phyloP scores from a whole-genome alignment of 2,329 filamentous ascomycete genomes.

The Penicillium palitans region DNA sequence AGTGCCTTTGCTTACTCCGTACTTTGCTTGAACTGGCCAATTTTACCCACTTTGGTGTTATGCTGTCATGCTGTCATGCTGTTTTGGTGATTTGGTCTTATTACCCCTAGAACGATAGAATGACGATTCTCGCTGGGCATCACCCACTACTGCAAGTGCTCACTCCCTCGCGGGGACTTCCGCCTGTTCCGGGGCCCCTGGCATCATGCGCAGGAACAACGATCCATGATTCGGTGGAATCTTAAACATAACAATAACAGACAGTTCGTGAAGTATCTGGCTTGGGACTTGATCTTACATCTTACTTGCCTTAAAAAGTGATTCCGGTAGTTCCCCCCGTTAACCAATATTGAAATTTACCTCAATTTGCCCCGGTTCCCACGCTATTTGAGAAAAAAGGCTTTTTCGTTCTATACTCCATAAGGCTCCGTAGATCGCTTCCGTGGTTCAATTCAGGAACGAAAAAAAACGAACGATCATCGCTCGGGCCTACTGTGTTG shows the following conservation, averaged over 20 bases:
- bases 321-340: not conserved
- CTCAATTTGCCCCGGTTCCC: not conserved
- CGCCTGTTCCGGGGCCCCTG: slow-evolving; percentile 19
- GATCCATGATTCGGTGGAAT: not conserved
- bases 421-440: not conserved
- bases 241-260: not conserved
- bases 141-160: slow-evolving; percentile 3
- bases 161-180: slow-evolving; percentile 2
- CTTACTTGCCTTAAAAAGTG: not conserved
- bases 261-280: not conserved
- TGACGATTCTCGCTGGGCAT: slow-evolving; percentile 18
- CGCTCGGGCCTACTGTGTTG: slow-evolving; percentile 10
- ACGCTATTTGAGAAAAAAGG: not conserved
- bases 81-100: not conserved
- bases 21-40: not conserved
- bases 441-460: slow-evolving; percentile 9
- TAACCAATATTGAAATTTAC: not conserved
- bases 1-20: not conserved
- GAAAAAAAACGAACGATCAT: slow-evolving; percentile 9
- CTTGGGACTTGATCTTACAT: not conserved
- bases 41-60: not conserved
- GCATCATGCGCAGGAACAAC: slow-evolving; percentile 24
- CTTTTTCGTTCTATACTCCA: not conserved
- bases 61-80: no score
- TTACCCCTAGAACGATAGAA: slow-evolving; percentile 8